Percentiles rank a stretch among this genome's conserved stretches.
Conservation (phyloP, 2,329 filamentous ascomycete species). For the Aureobasidium sp. region DNA sequence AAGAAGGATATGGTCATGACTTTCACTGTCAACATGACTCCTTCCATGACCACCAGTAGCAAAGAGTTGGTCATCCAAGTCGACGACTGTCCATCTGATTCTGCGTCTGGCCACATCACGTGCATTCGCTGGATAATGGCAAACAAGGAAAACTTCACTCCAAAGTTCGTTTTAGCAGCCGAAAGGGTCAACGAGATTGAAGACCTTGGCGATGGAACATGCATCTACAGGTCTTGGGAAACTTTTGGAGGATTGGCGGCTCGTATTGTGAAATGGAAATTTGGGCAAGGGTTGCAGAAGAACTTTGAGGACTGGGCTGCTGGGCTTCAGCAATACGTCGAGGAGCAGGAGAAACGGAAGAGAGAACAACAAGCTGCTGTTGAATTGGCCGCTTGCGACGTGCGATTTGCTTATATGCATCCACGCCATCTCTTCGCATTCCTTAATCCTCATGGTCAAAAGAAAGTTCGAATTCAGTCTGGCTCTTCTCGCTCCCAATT, state of each 20-base stretch:
- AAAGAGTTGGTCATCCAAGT: constrained; percentile 31
- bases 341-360: constrained; percentile 22
- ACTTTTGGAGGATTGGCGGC: constrained; percentile 36
- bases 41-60: constrained; percentile 23
- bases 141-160: constrained; percentile 25
- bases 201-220: constrained; percentile 31
- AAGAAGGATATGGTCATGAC: constrained; percentile 38
- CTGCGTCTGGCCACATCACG: constrained; percentile 22
- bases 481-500: not conserved
- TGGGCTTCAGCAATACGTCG: constrained; percentile 37
- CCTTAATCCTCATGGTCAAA: not conserved
- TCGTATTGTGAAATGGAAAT: constrained; percentile 38
- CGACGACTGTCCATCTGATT: constrained; percentile 22
- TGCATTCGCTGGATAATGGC: constrained; percentile 27
- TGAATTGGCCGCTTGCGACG: constrained; percentile 5
- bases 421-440: too few relatives aligned
- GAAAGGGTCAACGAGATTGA: constrained; percentile 43
- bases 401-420: too few relatives aligned
- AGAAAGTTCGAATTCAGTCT: too few relatives aligned
- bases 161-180: constrained; percentile 32
- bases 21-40: constrained; percentile 37
- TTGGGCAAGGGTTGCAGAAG: constrained; percentile 29
- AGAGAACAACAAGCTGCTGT: not conserved
- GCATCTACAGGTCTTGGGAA: constrained; percentile 39
- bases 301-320: constrained; percentile 36